Evolutionary conservation across 140 eudicot species (phyloP).

Genomic region (Cichorium intybus): DNA sequence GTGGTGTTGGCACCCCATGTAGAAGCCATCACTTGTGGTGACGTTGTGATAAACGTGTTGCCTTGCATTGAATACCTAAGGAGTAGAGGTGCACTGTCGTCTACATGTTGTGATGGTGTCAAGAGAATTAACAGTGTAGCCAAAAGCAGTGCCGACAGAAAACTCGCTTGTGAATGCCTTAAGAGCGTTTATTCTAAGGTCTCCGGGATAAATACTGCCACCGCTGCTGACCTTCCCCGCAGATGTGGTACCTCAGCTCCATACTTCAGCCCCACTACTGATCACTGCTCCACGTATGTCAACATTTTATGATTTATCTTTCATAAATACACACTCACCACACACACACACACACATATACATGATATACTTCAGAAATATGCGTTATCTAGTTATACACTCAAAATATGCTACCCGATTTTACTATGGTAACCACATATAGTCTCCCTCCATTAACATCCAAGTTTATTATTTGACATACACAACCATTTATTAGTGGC

Average conservation of each 20-base stretch:
- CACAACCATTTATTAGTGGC: not conserved
- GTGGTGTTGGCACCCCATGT: constrained; percentile 36
- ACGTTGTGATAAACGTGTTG: not conserved
- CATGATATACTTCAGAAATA: no score
- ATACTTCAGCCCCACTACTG: constrained; percentile 37
- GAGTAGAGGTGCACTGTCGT: not conserved
- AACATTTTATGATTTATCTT: no score
- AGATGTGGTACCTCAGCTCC: constrained; percentile 33
- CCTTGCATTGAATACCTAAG: constrained; percentile 11
- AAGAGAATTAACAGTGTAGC: constrained; percentile 21
- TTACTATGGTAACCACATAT: no score
- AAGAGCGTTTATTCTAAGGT: not conserved
- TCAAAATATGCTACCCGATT: no score
- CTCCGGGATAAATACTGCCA: not conserved
- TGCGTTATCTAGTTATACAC: no score
- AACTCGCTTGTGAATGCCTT: constrained; percentile 30
- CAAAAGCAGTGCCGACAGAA: constrained; percentile 9
- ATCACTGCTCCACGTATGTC: constrained; percentile 34
- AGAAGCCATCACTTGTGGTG: constrained; percentile 30
- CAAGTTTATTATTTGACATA: no score
- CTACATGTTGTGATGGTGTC: constrained; percentile 28
- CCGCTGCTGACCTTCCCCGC: constrained; percentile 22
- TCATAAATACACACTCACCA: not conserved
- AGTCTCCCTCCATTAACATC: no score
- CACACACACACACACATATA: no score